Conservation (phyloP, 2,329 filamentous ascomycete genomes). For the Chlorencoelia australis region DNA sequence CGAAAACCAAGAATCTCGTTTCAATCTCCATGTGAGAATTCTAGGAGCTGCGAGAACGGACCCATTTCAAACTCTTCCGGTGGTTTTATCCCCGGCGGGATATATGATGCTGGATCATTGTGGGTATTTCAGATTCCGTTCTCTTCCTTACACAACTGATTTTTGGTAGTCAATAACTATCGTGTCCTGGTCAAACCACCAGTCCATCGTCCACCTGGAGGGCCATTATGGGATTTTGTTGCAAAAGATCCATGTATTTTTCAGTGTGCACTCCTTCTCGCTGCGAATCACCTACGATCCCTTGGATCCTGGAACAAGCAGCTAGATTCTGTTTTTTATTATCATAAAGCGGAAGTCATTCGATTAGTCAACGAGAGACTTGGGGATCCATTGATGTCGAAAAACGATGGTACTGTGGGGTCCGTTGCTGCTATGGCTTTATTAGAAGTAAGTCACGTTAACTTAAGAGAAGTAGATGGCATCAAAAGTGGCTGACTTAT, state of each 20-base stretch:
- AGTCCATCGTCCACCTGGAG: background rate
- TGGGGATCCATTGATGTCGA: background rate
- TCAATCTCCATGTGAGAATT: background rate
- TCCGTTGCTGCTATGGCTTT: conserved; percentile 6
- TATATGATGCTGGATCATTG: too few species aligned
- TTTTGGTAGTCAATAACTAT: conserved; percentile 7
- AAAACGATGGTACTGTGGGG: conserved; percentile 7
- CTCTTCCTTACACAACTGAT: background rate
- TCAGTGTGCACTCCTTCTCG: conserved; percentile 4
- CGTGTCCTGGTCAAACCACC: conserved; percentile 2
- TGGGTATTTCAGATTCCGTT: too few species aligned
- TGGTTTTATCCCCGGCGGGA: too few species aligned
- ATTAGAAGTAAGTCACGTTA: conserved; percentile 4
- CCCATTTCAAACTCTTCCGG: conserved; percentile 7
- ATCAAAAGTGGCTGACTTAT: background rate
- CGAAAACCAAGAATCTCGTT: too few species aligned
- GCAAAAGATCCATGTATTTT: conserved; percentile 5
- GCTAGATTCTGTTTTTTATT: conserved; percentile 3
- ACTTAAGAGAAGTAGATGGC: background rate
- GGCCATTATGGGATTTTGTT: conserved; percentile 1
- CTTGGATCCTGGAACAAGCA: background rate
- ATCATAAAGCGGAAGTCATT: conserved; percentile 9
- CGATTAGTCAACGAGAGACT: conserved; percentile 9
- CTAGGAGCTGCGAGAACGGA: conserved; percentile 1
- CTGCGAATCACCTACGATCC: conserved; percentile 5